Percentiles rank a stretch among this genome's conserved stretches.
These are phyloP conservation scores for Candida broadrunensis DNA, from an alignment of 805 yeast genomes.

Conservation along the genomic window DNA sequence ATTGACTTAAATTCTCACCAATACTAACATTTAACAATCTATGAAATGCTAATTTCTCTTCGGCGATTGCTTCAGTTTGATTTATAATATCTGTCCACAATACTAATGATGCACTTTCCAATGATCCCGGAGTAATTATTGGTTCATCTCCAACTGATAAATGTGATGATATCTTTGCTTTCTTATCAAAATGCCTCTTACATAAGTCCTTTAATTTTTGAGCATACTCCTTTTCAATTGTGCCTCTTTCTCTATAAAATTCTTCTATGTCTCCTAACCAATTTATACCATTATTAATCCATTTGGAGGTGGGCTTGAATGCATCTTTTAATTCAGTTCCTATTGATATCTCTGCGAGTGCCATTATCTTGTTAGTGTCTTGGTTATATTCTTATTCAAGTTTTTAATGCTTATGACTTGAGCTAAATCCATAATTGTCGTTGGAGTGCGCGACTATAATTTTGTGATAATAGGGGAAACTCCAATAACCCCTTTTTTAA, in stretches of 20 bases:
- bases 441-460: too few species aligned
- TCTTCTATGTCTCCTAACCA: conserved; percentile 79
- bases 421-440: too few species aligned
- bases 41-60: conserved; percentile 59
- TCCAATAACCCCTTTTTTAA: too few species aligned
- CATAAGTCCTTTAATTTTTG: conserved; percentile 61
- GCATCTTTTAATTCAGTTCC: conserved; percentile 81
- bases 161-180: conserved; percentile 62
- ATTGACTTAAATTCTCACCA: conserved; percentile 55
- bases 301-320: conserved; percentile 70
- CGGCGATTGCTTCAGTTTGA: conserved; percentile 78
- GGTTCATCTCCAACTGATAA: conserved; percentile 92
- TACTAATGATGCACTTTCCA: conserved; percentile 82
- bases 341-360: conserved; percentile 33
- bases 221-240: conserved; percentile 81
- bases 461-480: too few species aligned
- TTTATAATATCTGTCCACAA: conserved; percentile 87
- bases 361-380: too few species aligned
- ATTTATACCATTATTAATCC: conserved; percentile 71
- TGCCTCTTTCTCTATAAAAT: conserved; percentile 81
- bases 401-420: too few species aligned
- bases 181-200: conserved; percentile 68
- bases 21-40: conserved; percentile 58
- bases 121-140: conserved; percentile 87
- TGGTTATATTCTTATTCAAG: too few species aligned